phyloP scores from a whole-genome alignment of 1,139 yeast species.

The Saccharomyces pastorianus region DNA sequence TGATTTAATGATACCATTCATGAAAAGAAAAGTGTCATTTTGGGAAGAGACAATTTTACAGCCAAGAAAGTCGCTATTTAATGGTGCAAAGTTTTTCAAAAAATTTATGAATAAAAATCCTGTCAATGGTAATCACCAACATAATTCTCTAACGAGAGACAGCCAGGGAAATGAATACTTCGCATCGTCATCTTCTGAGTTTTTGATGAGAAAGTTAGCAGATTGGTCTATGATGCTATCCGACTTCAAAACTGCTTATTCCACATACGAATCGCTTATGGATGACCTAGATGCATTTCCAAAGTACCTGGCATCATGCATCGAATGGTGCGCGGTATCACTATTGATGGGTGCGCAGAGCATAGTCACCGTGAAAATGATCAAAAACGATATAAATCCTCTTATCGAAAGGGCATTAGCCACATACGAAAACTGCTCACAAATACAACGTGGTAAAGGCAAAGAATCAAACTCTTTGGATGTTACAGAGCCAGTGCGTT shows the following conservation, averaged over 20 bases:
- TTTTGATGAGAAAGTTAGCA: slow-evolving; percentile 70
- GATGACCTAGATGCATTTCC: slow-evolving; percentile 52
- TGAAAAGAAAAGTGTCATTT: slow-evolving; percentile 46
- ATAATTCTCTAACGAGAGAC: slow-evolving; percentile 29
- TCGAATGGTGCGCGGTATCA: slow-evolving; percentile 79
- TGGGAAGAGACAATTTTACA: slow-evolving; percentile 81
- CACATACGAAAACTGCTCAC: slow-evolving; percentile 27
- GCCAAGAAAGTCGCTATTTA: slow-evolving; percentile 49
- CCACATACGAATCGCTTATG: slow-evolving; percentile 73
- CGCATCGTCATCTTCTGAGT: slow-evolving; percentile 51
- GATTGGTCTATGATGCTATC: slow-evolving; percentile 88
- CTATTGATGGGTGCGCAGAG: slow-evolving; percentile 61
- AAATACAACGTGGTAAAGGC: slow-evolving; percentile 9
- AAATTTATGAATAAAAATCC: slow-evolving; percentile 32
- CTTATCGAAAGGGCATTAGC: slow-evolving; percentile 40
- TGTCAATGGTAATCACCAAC: slow-evolving; percentile 38
- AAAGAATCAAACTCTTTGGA: slow-evolving; percentile 9
- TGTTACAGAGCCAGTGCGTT: slow-evolving; percentile 14
- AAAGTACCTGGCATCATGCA: slow-evolving; percentile 66
- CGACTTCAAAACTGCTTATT: slow-evolving; percentile 78
- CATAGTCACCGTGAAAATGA: slow-evolving; percentile 50
- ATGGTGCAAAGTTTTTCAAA: slow-evolving; percentile 27
- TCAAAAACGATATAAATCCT: slow-evolving; percentile 54
- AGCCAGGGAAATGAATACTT: slow-evolving; percentile 21
- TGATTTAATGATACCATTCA: slow-evolving; percentile 29